Base-by-base conservation (phyloP, 2,329 filamentous ascomycete species). In the Talaromyces marneffei region DNA sequence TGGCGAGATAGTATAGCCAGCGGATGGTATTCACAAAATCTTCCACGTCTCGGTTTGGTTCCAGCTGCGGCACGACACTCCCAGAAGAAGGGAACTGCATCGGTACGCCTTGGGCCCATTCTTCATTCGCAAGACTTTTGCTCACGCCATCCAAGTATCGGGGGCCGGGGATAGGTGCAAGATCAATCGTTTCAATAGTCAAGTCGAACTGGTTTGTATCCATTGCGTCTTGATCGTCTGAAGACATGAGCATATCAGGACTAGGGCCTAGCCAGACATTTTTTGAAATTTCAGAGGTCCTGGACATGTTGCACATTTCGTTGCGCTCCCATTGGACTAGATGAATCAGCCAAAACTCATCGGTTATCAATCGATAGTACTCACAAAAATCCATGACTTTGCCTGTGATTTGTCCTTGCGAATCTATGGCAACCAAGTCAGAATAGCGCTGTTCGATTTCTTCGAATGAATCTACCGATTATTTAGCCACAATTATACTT, bases 281-380 rank as follows among this genome's bases (percentile, higher is more conserved):
- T 66, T 85, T 83, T 58, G 90, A 87, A 65, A 97, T 96, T 73
- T 96, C 90, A 0, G 92, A 92, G 2, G 92, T 88, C 68, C 86
- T 86, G 10, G 93, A 92, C 93, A 97, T 97, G 62, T 83, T 83
- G 74, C 90, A 92, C 93, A 99, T 97, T 77, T 99, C 94, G 55
- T 85, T 77, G 61, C 92, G 84, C 74, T 99, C 94, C 78, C 91
- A 91, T 67, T 90, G 87, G 71, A 91, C 81, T 84, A 18, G n/a
- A 20, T 40, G 2, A 39, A 40, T 55, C 14, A 55, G 52, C 27
- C 52, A 55, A 9, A 27, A 40, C 7, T 27, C 33, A 18, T 40
- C n/a, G 10, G 14, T n/a, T 29, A 12, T 27, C n/a, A n/a, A n/a
- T 55, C n/a, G 39, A 9, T 10, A 35, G 23, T 27, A 74, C 80